Conservation (phyloP, 1,139 yeast species). For the Candida dubliniensis region DNA sequence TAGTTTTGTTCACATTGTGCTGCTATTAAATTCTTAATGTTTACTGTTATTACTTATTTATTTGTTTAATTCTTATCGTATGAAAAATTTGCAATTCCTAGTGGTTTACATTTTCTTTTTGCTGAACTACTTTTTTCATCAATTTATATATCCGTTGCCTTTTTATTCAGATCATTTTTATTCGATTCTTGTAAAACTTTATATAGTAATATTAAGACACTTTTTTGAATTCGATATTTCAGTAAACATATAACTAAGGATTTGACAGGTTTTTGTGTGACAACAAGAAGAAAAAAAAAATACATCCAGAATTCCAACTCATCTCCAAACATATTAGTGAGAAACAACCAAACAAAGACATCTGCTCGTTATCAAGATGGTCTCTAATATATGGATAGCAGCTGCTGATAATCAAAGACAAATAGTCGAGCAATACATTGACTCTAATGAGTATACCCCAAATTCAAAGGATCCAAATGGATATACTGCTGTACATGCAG, state of each 20-base stretch:
- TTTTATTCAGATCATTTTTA: not conserved
- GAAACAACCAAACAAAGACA: no score
- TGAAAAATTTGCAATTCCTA: not conserved
- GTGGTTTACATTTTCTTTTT: no score
- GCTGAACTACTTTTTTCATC: no score
- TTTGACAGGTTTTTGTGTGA: not conserved
- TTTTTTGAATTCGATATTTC: no score
- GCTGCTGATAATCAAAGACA: constrained; percentile 79
- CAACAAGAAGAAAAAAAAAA: not conserved
- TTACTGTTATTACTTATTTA: not conserved
- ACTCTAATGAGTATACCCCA: constrained; percentile 54
- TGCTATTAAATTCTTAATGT: not conserved
- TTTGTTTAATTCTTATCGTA: not conserved
- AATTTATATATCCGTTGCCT: not conserved
- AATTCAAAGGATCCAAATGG: constrained; percentile 88
- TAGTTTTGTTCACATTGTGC: constrained; percentile 6
- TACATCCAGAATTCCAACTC: no score
- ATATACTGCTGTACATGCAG: constrained; percentile 95
- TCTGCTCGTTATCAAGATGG: constrained; percentile 25
- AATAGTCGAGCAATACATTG: constrained; percentile 57
- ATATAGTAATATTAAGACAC: constrained; percentile 1
- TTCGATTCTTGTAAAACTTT: not conserved
- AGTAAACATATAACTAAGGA: no score
- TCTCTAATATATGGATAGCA: constrained; percentile 86
- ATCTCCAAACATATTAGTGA: not conserved